Evolutionary conservation across 176 grass and related monocot species (phyloP), one percentile per base, ranked within the genome.

Genomic region (Lolium rigidum): DNA sequence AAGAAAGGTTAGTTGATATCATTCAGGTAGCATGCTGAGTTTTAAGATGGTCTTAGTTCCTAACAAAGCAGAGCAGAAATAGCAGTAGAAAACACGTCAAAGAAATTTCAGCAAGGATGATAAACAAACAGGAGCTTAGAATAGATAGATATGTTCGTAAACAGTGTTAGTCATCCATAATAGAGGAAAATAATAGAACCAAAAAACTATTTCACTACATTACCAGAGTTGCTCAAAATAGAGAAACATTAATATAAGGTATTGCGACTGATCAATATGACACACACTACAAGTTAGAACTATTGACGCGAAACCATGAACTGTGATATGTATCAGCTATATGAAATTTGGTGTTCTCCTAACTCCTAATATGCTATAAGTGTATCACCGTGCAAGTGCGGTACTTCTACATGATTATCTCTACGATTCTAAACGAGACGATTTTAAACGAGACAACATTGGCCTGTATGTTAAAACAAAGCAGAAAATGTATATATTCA

Each of bases 401-500:
- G n/a, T n/a, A 46, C 26, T 21, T 74, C 25, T 74, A 49, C 22
- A 9, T 84, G 56, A 54, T 31, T 83, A 26, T 6, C 69, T 5
- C 6, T 73, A 74, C 54, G 1, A 17, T 74, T 46, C 54, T 46
- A 54, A 4, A 61, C 43, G 55, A 69, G 9, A 2, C 54, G 1
- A 17, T 74, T 46, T 39, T 46, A 54, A 4, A 61, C 43, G 55
- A 69, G 9, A 11, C 15, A 81, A 60, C 50, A 82, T 77, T 26
- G 54, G 3, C 28, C 41, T 70, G n/a, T 82, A 86, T 81, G 22
- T 76, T 43, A 59, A 60, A 17, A 77, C 74, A 26, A 70, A 80
- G 14, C 18, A 17, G 28, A 35, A 28, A 61, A 86, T 3, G 11
- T 21, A 20, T 61, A 77, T 9, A 22, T 76, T 50, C 6, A 70